Evolutionary conservation across 75 land plant genomes (phyloP).

Genomic region (Gnetum montanum): DNA sequence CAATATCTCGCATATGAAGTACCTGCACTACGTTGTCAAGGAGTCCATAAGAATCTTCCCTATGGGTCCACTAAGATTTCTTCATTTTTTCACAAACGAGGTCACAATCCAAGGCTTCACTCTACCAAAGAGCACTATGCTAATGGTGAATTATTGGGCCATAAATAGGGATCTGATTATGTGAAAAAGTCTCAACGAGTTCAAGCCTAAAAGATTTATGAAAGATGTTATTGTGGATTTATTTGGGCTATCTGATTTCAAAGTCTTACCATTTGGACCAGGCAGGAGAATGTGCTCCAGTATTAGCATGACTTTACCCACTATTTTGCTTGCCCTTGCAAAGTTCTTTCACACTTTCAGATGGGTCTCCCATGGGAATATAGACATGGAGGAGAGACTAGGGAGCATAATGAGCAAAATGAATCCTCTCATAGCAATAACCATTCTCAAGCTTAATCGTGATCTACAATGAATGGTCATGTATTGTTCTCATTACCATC

Average conservation of each 20-base stretch:
- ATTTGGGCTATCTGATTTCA: not conserved
- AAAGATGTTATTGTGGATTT: not conserved
- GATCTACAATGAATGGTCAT: too few species aligned
- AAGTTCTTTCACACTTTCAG: not conserved
- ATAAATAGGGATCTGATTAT: not conserved
- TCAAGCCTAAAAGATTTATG: slow-evolving; percentile 3
- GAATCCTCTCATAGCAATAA: too few species aligned
- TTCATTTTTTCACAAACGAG: not conserved
- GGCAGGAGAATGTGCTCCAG: not conserved
- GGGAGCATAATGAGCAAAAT: too few species aligned
- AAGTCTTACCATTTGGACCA: not conserved
- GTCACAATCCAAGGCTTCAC: not conserved
- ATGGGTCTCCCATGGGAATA: too few species aligned
- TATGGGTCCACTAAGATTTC: not conserved
- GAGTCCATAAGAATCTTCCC: not conserved
- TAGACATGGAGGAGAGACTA: too few species aligned
- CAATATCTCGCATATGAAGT: not conserved
- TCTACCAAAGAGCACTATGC: not conserved
- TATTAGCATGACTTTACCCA: not conserved
- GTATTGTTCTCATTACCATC: too few species aligned
- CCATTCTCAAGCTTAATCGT: too few species aligned
- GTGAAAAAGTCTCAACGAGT: not conserved
- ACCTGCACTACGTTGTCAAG: slow-evolving; percentile 3
- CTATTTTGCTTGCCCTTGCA: not conserved
- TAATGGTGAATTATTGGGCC: not conserved